These are phyloP conservation scores for Podospora bellae-mahoneyi DNA, from an alignment of 495 filamentous ascomycete genomes.

Conservation along the genomic window DNA sequence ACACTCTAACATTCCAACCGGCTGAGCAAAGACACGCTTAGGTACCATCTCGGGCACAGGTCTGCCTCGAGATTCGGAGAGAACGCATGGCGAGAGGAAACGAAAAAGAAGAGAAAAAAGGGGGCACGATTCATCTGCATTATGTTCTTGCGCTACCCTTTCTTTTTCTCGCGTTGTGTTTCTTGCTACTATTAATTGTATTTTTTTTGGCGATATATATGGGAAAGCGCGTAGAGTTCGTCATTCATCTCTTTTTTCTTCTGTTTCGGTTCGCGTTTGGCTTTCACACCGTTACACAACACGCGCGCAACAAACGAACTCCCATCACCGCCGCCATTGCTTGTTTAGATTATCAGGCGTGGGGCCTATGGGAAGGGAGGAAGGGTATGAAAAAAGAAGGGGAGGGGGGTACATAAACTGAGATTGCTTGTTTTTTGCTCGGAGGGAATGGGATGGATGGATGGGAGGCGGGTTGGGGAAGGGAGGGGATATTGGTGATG, in stretches of 20 bases:
- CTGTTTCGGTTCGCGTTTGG: neutral
- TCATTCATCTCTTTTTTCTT: neutral
- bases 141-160: neutral
- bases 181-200: conserved; percentile 1
- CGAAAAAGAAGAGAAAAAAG: neutral
- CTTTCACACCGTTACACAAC: neutral
- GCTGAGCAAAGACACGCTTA: neutral
- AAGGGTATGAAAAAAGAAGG: neutral
- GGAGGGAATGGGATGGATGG: neutral
- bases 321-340: neutral
- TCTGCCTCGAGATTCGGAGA: neutral
- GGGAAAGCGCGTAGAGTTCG: conserved; percentile 1
- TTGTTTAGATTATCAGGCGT: neutral
- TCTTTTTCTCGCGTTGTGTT: neutral
- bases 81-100: neutral
- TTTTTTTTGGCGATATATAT: conserved; percentile 5
- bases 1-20: neutral
- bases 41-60: neutral
- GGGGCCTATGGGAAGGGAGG: neutral
- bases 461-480: neutral
- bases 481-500: neutral
- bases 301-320: neutral
- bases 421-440: neutral
- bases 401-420: neutral
- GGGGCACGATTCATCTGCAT: neutral